These are phyloP conservation scores for Vigna nakashimae DNA, from an alignment of 306 rosid genomes.

Conservation along the genomic window DNA sequence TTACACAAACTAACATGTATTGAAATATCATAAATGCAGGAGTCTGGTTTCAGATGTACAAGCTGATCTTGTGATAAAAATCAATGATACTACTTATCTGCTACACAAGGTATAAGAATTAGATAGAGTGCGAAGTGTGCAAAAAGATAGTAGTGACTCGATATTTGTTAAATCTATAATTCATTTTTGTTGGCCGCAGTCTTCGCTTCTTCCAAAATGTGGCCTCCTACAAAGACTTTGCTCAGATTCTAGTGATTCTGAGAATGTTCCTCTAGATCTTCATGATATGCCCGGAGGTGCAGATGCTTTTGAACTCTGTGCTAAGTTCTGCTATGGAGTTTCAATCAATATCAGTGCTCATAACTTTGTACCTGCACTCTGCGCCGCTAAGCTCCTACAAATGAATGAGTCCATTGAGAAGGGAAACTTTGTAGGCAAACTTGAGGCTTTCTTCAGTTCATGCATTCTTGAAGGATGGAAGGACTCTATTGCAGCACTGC, in stretches of 20 bases:
- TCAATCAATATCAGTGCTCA: slow-evolving; percentile 86
- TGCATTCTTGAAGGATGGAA: slow-evolving; percentile 97
- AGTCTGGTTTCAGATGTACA: slow-evolving; percentile 72
- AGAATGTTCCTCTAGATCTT: slow-evolving; percentile 65
- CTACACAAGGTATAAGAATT: slow-evolving; percentile 81
- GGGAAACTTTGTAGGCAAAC: slow-evolving; percentile 83
- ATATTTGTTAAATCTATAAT: slow-evolving; percentile 44
- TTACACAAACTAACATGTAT: slow-evolving; percentile 30
- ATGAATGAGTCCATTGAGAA: slow-evolving; percentile 77
- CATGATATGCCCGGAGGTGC: slow-evolving; percentile 88
- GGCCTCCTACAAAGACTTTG: slow-evolving; percentile 84
- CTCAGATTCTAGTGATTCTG: slow-evolving; percentile 58
- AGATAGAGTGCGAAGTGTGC: slow-evolving; percentile 8
- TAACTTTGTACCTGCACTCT: slow-evolving; percentile 74
- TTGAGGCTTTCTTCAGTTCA: slow-evolving; percentile 83
- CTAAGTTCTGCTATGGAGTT: slow-evolving; percentile 92
- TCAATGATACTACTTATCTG: slow-evolving; percentile 67
- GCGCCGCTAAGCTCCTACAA: slow-evolving; percentile 84
- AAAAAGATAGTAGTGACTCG: slow-evolving; percentile 7
- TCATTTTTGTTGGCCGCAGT: slow-evolving; percentile 69
- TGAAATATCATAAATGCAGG: slow-evolving; percentile 57
- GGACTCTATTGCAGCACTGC: slow-evolving; percentile 76
- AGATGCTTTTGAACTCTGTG: slow-evolving; percentile 85
- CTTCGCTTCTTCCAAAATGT: slow-evolving; percentile 74
- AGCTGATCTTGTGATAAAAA: slow-evolving; percentile 68